phyloP scores from a whole-genome alignment of 192 early-diverging fungal genomes.

The Entomortierella chlamydospora region DNA sequence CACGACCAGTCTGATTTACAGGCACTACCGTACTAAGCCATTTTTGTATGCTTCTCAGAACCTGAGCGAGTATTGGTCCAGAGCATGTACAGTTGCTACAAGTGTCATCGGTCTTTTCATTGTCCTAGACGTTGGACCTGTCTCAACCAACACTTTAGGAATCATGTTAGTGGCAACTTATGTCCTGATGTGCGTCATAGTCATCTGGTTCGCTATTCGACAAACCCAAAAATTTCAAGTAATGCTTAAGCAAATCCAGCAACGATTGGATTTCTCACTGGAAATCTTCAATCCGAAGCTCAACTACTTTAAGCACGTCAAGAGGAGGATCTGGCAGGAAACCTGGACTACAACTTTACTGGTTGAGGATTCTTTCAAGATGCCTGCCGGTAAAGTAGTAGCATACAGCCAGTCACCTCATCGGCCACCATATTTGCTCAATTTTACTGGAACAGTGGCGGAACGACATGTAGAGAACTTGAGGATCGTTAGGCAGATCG shows the following conservation, averaged over 20 bases:
- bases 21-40: conserved; percentile 67
- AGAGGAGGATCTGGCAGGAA: conserved; percentile 74
- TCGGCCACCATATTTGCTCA: conserved; percentile 75
- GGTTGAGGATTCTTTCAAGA: conserved; percentile 66
- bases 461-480: conserved; percentile 77
- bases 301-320: conserved; percentile 57
- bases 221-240: conserved; percentile 53
- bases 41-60: conserved; percentile 71
- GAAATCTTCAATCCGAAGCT: conserved; percentile 61
- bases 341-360: conserved; percentile 74
- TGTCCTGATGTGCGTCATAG: conserved; percentile 46
- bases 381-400: conserved; percentile 62
- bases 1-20: conserved; percentile 60
- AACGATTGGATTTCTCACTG: conserved; percentile 59
- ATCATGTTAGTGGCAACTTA: conserved; percentile 59
- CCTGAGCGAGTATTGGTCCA: conserved; percentile 58
- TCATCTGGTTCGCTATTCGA: conserved; percentile 57
- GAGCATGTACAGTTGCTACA: conserved; percentile 56
- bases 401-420: conserved; percentile 61
- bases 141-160: conserved; percentile 55
- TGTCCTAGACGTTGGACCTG: conserved; percentile 55
- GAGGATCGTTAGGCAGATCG: conserved; percentile 67
- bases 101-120: conserved; percentile 67
- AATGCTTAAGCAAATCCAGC: conserved; percentile 59
- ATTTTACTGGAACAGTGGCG: conserved; percentile 71